Base-by-base conservation (phyloP, 176 grass and related monocot species). In the Themeda triandra region DNA sequence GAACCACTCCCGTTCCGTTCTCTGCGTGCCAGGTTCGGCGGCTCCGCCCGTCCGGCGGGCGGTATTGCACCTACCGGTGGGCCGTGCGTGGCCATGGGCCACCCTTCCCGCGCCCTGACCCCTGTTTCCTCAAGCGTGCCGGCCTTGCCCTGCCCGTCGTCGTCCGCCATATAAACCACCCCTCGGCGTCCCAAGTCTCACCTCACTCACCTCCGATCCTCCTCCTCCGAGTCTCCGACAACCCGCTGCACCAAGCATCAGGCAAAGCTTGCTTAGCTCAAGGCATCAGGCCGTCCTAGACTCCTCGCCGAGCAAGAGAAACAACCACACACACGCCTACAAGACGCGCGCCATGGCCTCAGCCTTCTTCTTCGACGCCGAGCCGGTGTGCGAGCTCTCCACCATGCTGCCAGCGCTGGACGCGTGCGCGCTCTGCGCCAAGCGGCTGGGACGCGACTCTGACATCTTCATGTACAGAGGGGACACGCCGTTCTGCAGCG, bases 401-500 rank as follows among this genome's bases (percentile, higher is more conserved):
- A n/a, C 45, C 68, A 10, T 51, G 8, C 6, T n/a, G 53, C 64
- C 76, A n/a, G 75, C 81, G 49, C 66, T 94, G 2, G 85, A 95
- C 68, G 90, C 93, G 2, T 94, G 89, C 56, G 83, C 90, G 87
- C 89, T 94, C 36, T 94, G 89, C 87, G 51, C 53, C 76, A 94
- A 85, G 70, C 72, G 71, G 23, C 84, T 94, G 27, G 66, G 44
- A 0, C 48, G 86, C 23, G 66, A 95, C 82, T 75, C 79, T 83
- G 89, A 90, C 82, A 92, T 92, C 79, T 95, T 90, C 87, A 95
- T 94, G 92, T 94, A 94, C 91, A 83, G 58, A 30, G 94, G 94
- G 1, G 94, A 93, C 76, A 93, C 89, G 2, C 94, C 91, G 13
- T 93, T 97, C 89, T 97, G 94, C 85, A 97, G 91, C 85, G 85